Conservation (phyloP, 2,329 filamentous ascomycete species). For the Alternaria tenuissima region DNA sequence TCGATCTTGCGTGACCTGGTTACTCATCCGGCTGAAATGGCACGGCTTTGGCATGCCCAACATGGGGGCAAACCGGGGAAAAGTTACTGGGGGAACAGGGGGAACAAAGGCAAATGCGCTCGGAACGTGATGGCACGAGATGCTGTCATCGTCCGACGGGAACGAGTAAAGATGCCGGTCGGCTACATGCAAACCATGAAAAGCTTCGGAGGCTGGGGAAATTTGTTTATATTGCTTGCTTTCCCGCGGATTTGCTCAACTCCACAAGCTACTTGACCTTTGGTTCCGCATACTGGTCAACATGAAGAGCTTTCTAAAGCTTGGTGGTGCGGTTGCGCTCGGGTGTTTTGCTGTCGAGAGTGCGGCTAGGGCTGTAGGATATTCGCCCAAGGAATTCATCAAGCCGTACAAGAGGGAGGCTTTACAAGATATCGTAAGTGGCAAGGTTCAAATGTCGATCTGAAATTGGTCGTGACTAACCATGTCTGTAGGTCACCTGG, state of each 20-base stretch:
- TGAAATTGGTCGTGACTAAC: neutral
- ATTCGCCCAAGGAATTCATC: conserved; percentile 60
- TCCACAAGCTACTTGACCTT: neutral
- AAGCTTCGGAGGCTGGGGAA: neutral
- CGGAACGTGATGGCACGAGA: conserved; percentile 23
- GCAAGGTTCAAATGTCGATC: neutral
- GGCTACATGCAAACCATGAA: neutral
- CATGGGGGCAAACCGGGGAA: neutral
- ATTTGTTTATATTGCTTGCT: neutral
- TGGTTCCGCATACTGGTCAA: conserved; percentile 12
- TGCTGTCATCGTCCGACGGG: conserved; percentile 21
- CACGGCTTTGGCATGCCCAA: neutral
- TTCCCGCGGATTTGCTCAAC: neutral
- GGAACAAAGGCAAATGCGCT: neutral
- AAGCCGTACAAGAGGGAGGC: conserved; percentile 59
- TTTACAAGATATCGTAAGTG: conserved; percentile 64
- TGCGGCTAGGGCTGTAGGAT: conserved; percentile 59
- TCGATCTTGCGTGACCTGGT: neutral
- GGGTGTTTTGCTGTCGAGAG: conserved; percentile 55
- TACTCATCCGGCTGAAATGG: conserved; percentile 7
- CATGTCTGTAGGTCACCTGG: conserved; percentile 65
- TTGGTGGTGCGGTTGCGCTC: conserved; percentile 38
- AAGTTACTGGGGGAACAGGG: neutral
- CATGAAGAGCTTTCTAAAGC: conserved; percentile 30
- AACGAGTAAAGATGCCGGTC: conserved; percentile 10